Percentiles rank a stretch among this genome's conserved stretches.
These are phyloP conservation scores for Alnus rubra DNA, from an alignment of 306 rosid species.

Conservation along the genomic window DNA sequence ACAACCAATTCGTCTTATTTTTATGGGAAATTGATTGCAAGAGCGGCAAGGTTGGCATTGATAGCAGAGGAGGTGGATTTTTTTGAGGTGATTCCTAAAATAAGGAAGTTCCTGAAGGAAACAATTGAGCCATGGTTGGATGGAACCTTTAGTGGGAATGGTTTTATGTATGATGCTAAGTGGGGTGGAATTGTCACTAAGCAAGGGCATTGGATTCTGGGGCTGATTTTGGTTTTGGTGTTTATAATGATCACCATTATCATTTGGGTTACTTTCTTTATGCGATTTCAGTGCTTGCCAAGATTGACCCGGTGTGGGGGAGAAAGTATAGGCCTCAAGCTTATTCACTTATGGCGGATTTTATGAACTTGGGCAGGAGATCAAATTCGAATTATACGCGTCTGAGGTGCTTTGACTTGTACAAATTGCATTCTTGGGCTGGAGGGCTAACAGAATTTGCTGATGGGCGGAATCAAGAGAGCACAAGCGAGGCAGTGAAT, in stretches of 20 bases:
- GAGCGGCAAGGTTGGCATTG: conserved; percentile 85
- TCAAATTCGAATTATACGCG: conserved; percentile 53
- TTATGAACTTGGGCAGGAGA: conserved; percentile 49
- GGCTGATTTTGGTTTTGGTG: conserved; percentile 80
- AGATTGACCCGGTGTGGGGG: conserved; percentile 81
- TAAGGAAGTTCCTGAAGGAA: conserved; percentile 57
- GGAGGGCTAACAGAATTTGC: conserved; percentile 76
- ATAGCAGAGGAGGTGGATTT: conserved; percentile 78
- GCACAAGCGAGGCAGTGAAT: conserved; percentile 81
- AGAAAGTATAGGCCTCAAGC: conserved; percentile 64
- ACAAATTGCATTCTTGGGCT: conserved; percentile 86
- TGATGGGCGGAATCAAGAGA: conserved; percentile 88
- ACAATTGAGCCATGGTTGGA: conserved; percentile 82
- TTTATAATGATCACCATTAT: conserved; percentile 81
- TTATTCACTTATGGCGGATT: conserved; percentile 68
- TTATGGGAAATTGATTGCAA: conserved; percentile 72
- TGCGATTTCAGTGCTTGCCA: conserved; percentile 75
- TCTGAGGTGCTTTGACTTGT: conserved; percentile 73
- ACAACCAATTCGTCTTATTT: conserved; percentile 48
- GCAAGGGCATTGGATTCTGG: conserved; percentile 53
- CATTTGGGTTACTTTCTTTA: conserved; percentile 81
- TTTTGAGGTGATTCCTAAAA: conserved; percentile 54
- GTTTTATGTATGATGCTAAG: conserved; percentile 62
- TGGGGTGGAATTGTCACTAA: conserved; percentile 85
- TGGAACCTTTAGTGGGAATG: conserved; percentile 76